phyloP scores from a whole-genome alignment of 2,329 filamentous ascomycete genomes.

The Exophiala viscosa region DNA sequence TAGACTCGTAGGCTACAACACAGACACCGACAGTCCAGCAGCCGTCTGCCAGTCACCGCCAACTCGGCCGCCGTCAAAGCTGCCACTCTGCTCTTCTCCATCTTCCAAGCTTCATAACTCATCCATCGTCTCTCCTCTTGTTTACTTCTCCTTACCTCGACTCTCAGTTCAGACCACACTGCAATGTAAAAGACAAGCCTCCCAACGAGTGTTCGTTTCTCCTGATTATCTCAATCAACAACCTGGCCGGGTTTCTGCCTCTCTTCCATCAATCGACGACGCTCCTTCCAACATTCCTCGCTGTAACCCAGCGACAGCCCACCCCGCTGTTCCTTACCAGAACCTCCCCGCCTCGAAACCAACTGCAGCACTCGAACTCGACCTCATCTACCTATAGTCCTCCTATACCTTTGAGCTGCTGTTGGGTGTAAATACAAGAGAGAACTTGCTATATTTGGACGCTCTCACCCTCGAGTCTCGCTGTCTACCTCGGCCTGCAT shows the following conservation, averaged over 20 bases:
- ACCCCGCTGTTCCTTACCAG: conserved; percentile 11
- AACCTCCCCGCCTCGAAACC: conserved; percentile 10
- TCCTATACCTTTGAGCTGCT: conserved; percentile 16
- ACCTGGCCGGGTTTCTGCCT: conserved; percentile 25
- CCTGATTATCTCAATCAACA: conserved; percentile 10
- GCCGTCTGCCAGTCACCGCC: conserved; percentile 17
- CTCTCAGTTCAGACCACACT: conserved; percentile 14
- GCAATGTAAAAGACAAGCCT: conserved; percentile 23
- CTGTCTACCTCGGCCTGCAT: conserved; percentile 5
- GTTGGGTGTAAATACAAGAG: conserved; percentile 5
- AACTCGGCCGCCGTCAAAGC: conserved; percentile 3
- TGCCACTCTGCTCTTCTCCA: conserved; percentile 1
- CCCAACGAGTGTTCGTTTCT: conserved; percentile 17
- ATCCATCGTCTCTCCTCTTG: conserved; percentile 12
- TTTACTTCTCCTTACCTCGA: conserved; percentile 16
- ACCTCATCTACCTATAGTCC: conserved; percentile 18
- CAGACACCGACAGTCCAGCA: conserved; percentile 1
- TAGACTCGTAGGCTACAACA: background rate
- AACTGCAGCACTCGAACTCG: conserved; percentile 8
- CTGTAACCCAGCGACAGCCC: conserved; percentile 18
- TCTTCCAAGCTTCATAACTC: conserved; percentile 14
- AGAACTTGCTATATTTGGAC: background rate
- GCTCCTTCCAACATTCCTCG: conserved; percentile 22
- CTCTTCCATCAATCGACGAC: conserved; percentile 20
- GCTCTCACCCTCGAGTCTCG: conserved; percentile 5